These are phyloP conservation scores for Tulasnella sp. DNA, from an alignment of 768 basidiomycete species.

Conservation along the genomic window DNA sequence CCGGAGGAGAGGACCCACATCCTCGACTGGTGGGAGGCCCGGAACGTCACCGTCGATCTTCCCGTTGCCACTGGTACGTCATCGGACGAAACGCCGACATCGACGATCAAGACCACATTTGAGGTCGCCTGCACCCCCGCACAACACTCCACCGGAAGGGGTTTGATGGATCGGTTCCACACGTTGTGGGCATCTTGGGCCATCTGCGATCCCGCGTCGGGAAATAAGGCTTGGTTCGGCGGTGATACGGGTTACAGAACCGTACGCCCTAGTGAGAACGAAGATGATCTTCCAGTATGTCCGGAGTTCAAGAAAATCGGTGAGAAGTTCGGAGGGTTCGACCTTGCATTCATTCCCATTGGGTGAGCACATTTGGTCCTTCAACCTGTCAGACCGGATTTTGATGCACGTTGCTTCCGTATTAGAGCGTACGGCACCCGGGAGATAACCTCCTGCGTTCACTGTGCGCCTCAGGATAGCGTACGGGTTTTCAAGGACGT, in stretches of 20 bases:
- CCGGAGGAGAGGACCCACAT: constrained; percentile 34
- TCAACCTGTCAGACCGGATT: not conserved
- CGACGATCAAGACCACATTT: not conserved
- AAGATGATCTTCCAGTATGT: constrained; percentile 55
- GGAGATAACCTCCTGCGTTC: constrained; percentile 52
- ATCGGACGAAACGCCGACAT: constrained; percentile 13
- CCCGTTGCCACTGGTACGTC: not conserved
- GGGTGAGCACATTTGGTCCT: constrained; percentile 33
- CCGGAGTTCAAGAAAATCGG: constrained; percentile 74
- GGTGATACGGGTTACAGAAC: constrained; percentile 66
- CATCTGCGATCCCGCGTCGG: constrained; percentile 32
- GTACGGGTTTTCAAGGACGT: constrained; percentile 64
- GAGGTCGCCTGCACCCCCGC: constrained; percentile 5
- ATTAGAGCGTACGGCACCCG: constrained; percentile 57
- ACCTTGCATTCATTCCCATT: constrained; percentile 64
- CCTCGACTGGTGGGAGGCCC: constrained; percentile 44
- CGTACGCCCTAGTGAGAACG: constrained; percentile 42
- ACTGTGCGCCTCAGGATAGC: constrained; percentile 64
- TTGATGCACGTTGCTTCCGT: not conserved
- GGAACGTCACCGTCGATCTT: constrained; percentile 31
- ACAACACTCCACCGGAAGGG: constrained; percentile 30
- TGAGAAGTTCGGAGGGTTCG: constrained; percentile 55
- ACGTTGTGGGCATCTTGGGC: constrained; percentile 42
- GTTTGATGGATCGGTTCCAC: constrained; percentile 35
- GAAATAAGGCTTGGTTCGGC: constrained; percentile 53